Percentiles rank a stretch among this genome's conserved stretches.
Conservation (phyloP, 148 eudicot genomes). For the Polygonum aviculare region DNA sequence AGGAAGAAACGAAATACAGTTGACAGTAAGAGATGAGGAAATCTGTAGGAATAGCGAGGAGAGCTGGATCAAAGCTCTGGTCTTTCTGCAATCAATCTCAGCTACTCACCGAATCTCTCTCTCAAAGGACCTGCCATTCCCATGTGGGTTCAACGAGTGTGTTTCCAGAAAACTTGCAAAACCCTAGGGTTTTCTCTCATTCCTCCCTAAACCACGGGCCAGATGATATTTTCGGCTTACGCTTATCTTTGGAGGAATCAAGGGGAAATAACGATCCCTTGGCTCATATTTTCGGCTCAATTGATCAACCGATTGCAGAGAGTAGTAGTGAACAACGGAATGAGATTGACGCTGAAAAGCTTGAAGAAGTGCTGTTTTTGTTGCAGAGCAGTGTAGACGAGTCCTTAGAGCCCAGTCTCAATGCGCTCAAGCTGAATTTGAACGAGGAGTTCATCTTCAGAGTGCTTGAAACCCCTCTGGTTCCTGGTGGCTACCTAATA, state of each 20-base stretch:
- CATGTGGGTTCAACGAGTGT: not conserved
- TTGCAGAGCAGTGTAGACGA: conserved; percentile 43
- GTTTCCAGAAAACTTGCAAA: conserved; percentile 15
- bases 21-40: conserved; percentile 31
- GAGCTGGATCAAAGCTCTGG: conserved; percentile 11
- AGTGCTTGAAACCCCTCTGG: conserved; percentile 44
- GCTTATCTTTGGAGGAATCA: conserved; percentile 14
- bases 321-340: conserved; percentile 1
- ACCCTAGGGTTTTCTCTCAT: conserved; percentile 30
- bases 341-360: conserved; percentile 34
- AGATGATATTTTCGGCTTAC: not conserved
- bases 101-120: conserved; percentile 19
- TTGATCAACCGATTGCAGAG: conserved; percentile 9
- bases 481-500: conserved; percentile 51
- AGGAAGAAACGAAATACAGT: not conserved
- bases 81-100: conserved; percentile 17
- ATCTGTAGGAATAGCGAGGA: conserved; percentile 20
- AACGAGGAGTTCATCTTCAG: conserved; percentile 49
- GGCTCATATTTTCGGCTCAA: conserved; percentile 11
- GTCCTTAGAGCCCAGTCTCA: conserved; percentile 43
- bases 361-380: conserved; percentile 50
- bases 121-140: not conserved
- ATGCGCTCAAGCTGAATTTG: conserved; percentile 31
- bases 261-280: conserved; percentile 11
- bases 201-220: conserved; percentile 15